phyloP scores from a whole-genome alignment of 2,329 filamentous ascomycete species.

The Sporothrix protearum region DNA sequence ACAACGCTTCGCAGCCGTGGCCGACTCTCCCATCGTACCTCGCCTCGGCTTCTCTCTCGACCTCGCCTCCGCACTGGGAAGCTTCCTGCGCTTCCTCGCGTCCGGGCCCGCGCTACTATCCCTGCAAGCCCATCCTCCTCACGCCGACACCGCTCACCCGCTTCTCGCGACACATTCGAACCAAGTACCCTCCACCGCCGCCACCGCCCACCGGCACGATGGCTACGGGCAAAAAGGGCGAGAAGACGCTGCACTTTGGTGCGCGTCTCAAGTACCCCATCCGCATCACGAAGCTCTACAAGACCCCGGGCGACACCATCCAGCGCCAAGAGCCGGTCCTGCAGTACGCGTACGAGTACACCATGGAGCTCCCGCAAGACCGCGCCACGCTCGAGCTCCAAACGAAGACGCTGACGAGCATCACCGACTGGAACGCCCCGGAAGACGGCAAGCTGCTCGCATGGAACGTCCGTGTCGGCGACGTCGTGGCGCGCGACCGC shows the following conservation, averaged over 20 bases:
- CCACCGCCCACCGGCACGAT: slow-evolving; percentile 19
- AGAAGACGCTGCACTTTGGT: slow-evolving; percentile 47
- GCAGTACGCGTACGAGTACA: slow-evolving; percentile 81
- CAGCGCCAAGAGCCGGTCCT: slow-evolving; percentile 74
- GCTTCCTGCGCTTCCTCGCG: slow-evolving; percentile 2
- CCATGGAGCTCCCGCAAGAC: slow-evolving; percentile 67
- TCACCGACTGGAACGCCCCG: slow-evolving; percentile 76
- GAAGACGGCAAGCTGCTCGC: slow-evolving; percentile 72
- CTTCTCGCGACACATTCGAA: slow-evolving; percentile 24
- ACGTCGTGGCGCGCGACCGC: slow-evolving; percentile 58
- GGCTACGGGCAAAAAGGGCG: slow-evolving; percentile 28
- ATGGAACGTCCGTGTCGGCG: slow-evolving; percentile 71
- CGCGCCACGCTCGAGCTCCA: slow-evolving; percentile 56
- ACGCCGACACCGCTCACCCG: slow-evolving; percentile 22
- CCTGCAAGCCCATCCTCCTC: slow-evolving; percentile 18
- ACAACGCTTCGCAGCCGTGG: not conserved
- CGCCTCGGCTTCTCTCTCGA: not conserved
- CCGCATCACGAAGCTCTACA: slow-evolving; percentile 81
- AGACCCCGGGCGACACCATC: slow-evolving; percentile 69
- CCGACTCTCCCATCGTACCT: not conserved
- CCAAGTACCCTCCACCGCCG: slow-evolving; percentile 23
- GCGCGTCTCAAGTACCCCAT: slow-evolving; percentile 83
- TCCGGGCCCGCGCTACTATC: slow-evolving; percentile 23
- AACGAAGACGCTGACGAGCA: slow-evolving; percentile 65
- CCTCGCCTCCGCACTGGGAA: slow-evolving; percentile 14